Conservation (phyloP, 768 basidiomycete species). For the Peribolospora baueri region DNA sequence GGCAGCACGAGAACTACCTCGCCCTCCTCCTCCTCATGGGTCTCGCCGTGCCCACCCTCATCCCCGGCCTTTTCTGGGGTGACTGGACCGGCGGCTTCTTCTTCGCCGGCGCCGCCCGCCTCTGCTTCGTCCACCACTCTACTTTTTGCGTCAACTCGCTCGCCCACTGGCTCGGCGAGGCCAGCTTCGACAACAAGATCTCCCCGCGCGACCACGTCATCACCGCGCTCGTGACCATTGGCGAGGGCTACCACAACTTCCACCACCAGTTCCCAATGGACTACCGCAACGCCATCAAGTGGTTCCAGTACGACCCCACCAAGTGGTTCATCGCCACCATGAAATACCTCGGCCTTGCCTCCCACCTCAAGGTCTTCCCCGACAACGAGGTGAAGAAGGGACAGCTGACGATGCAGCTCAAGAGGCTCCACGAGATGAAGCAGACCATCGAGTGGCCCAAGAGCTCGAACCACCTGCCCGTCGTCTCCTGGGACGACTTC, state of each 20-base stretch:
- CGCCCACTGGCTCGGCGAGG: constrained; percentile 57
- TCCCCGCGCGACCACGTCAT: constrained; percentile 44
- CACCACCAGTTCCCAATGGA: constrained; percentile 69
- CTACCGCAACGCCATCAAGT: constrained; percentile 43
- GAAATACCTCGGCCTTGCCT: constrained; percentile 42
- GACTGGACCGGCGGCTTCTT: constrained; percentile 54
- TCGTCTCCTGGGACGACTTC: constrained; percentile 59
- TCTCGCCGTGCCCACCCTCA: constrained; percentile 38
- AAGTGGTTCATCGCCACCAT: constrained; percentile 58
- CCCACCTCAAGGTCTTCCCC: constrained; percentile 58
- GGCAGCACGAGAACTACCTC: constrained; percentile 56
- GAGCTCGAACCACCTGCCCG: constrained; percentile 33
- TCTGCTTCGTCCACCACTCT: constrained; percentile 61
- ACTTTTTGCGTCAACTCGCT: constrained; percentile 76
- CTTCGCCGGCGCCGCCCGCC: constrained; percentile 48
- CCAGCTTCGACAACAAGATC: constrained; percentile 58
- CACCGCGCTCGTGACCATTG: constrained; percentile 60
- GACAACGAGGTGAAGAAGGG: constrained; percentile 71
- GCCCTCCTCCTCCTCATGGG: constrained; percentile 39
- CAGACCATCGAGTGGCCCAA: constrained; percentile 22
- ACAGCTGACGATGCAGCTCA: constrained; percentile 57
- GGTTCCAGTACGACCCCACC: constrained; percentile 36
- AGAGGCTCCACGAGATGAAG: constrained; percentile 31
- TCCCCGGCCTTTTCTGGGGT: constrained; percentile 46
- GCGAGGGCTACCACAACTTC: constrained; percentile 76